phyloP scores from a whole-genome alignment of 768 basidiomycete genomes.

The Peribolospora baueri region DNA sequence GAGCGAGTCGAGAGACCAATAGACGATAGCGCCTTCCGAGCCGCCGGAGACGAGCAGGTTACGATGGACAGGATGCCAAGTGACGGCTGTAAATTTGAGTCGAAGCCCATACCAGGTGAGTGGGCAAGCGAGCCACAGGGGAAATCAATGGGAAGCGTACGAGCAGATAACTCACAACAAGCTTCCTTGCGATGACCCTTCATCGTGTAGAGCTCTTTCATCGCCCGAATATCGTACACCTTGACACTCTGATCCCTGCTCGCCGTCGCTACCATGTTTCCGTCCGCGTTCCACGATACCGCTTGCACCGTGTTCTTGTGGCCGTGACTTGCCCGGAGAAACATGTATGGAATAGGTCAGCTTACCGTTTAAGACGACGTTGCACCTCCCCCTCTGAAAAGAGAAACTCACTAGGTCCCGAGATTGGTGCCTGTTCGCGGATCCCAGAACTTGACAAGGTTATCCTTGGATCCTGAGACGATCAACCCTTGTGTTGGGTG shows the following conservation, averaged over 20 bases:
- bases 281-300: slow-evolving; percentile 77
- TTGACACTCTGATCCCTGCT: slow-evolving; percentile 85
- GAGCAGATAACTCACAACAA: slow-evolving; percentile 39
- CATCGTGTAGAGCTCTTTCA: slow-evolving; percentile 78
- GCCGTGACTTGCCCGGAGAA: slow-evolving; percentile 37
- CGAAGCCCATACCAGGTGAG: not conserved
- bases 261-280: slow-evolving; percentile 77
- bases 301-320: slow-evolving; percentile 96
- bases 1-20: slow-evolving; percentile 61
- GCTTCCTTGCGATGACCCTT: slow-evolving; percentile 98
- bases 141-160: not conserved
- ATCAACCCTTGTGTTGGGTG: slow-evolving; percentile 89
- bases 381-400: not conserved
- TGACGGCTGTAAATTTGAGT: slow-evolving; percentile 32
- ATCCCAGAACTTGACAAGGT: slow-evolving; percentile 98
- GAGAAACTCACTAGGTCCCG: slow-evolving; percentile 49
- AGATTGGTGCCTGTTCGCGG: slow-evolving; percentile 74
- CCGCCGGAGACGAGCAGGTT: slow-evolving; percentile 75
- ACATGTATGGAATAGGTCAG: not conserved
- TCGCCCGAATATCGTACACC: slow-evolving; percentile 90
- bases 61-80: slow-evolving; percentile 87
- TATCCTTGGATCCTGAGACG: slow-evolving; percentile 89
- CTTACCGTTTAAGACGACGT: not conserved
- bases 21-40: slow-evolving; percentile 73
- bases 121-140: not conserved